Evolutionary conservation across 495 filamentous ascomycete genomes (phyloP).

Genomic region (Hyaloscypha finlandica): DNA sequence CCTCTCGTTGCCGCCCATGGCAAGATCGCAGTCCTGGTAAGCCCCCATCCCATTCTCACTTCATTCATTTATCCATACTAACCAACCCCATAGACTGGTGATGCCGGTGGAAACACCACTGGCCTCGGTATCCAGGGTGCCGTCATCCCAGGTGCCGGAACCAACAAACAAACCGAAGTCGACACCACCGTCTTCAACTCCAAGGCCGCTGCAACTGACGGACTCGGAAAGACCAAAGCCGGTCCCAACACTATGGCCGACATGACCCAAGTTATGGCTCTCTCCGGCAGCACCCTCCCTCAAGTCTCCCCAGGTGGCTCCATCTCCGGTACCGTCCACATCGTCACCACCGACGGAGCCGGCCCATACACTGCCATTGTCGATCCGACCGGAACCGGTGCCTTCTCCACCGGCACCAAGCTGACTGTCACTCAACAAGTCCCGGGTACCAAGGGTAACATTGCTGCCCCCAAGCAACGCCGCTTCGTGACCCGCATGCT

Average conservation of each 20-base stretch:
- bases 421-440: slow-evolving; percentile 32
- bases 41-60: neutral
- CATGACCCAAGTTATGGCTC: slow-evolving; percentile 36
- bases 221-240: slow-evolving; percentile 31
- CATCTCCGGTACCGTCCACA: slow-evolving; percentile 39
- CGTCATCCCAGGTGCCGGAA: slow-evolving; percentile 31
- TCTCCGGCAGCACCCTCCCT: slow-evolving; percentile 38
- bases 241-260: slow-evolving; percentile 28
- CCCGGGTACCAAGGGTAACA: slow-evolving; percentile 38
- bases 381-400: slow-evolving; percentile 40
- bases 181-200: slow-evolving; percentile 34
- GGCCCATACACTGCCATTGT: slow-evolving; percentile 41
- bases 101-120: slow-evolving; percentile 34
- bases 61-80: slow-evolving; percentile 13
- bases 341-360: slow-evolving; percentile 43
- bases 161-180: slow-evolving; percentile 31
- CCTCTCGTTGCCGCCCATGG: slow-evolving; percentile 35
- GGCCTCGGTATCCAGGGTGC: slow-evolving; percentile 33
- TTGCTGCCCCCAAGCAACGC: slow-evolving; percentile 32
- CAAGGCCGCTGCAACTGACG: slow-evolving; percentile 25
- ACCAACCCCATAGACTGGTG: slow-evolving; percentile 28
- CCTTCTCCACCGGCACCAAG: slow-evolving; percentile 33
- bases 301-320: slow-evolving; percentile 39
- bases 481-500: slow-evolving; percentile 31
- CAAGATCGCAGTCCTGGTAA: slow-evolving; percentile 33